Evolutionary conservation across 2,329 filamentous ascomycete genomes (phyloP).

Genomic region (Colletotrichum camelliae): DNA sequence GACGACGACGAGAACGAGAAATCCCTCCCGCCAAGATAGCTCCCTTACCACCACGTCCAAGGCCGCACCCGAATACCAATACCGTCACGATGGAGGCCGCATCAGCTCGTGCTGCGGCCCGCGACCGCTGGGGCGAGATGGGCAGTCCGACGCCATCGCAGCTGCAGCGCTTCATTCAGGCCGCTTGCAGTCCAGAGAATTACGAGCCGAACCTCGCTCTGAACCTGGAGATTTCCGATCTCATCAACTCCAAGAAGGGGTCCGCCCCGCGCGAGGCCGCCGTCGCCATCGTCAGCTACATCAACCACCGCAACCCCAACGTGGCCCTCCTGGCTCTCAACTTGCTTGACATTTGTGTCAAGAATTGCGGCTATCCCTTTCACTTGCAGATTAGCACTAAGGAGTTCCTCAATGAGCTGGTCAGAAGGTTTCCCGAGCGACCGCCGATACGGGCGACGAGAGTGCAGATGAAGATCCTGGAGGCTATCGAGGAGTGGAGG

Average conservation of each 20-base stretch:
- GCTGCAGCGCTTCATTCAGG: conserved; percentile 93
- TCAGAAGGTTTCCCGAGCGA: conserved; percentile 92
- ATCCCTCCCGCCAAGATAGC: conserved; percentile 19
- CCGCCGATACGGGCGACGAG: conserved; percentile 85
- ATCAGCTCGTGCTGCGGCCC: conserved; percentile 91
- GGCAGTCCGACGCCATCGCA: conserved; percentile 81
- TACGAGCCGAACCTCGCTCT: conserved; percentile 97
- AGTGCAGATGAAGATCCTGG: conserved; percentile 91
- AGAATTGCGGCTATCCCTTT: conserved; percentile 99
- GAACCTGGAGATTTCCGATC: conserved; percentile 93
- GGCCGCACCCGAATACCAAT: conserved; percentile 24
- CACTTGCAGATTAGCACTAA: conserved; percentile 98
- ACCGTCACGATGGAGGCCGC: conserved; percentile 80
- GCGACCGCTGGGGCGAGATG: conserved; percentile 90
- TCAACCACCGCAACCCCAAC: conserved; percentile 97
- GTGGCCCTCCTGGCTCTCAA: conserved; percentile 88
- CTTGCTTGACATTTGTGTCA: conserved; percentile 97
- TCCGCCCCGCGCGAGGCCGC: conserved; percentile 94
- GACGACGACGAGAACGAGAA: conserved; percentile 7
- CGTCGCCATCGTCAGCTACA: conserved; percentile 87
- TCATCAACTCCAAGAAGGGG: conserved; percentile 98
- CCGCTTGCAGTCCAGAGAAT: conserved; percentile 95
- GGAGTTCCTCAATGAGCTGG: conserved; percentile 97
- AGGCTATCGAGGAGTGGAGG: conserved; percentile 98
- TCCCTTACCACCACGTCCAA: conserved; percentile 13